phyloP scores from a whole-genome alignment of 192 early-diverging fungal genomes.

The Helicostylum pulchrum region DNA sequence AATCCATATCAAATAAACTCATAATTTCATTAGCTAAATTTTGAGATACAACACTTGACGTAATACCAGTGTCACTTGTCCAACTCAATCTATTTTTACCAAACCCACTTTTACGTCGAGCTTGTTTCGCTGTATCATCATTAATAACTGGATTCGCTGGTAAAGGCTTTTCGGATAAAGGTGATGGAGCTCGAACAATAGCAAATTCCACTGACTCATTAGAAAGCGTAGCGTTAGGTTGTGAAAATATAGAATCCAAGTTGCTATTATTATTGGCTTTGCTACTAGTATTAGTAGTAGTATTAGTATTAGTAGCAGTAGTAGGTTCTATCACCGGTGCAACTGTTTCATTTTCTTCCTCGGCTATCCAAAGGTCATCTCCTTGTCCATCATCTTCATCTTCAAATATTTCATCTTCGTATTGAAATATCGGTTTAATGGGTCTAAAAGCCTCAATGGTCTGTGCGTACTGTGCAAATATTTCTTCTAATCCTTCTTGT shows the following conservation, averaged over 20 bases:
- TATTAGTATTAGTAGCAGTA: background rate
- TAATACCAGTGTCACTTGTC: conserved; percentile 29
- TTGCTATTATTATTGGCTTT: too few species aligned
- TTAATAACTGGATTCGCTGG: conserved; percentile 1
- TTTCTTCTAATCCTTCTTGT: conserved; percentile 32
- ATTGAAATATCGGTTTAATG: background rate
- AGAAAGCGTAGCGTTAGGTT: conserved; percentile 19
- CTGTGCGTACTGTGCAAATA: conserved; percentile 32
- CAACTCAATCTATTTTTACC: conserved; percentile 26
- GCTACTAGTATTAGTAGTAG: background rate
- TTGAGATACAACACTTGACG: conserved; percentile 27
- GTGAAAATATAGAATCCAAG: conserved; percentile 2
- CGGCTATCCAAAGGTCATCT: conserved; percentile 9
- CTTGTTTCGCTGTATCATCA: conserved; percentile 9
- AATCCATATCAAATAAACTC: conserved; percentile 42
- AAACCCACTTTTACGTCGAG: conserved; percentile 18
- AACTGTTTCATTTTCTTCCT: background rate
- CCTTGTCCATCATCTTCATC: conserved; percentile 12
- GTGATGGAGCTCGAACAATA: conserved; percentile 4
- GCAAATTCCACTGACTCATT: conserved; percentile 6
- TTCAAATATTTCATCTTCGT: conserved; percentile 14
- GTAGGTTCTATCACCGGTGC: background rate
- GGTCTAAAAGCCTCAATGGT: conserved; percentile 31
- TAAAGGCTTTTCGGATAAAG: conserved; percentile 13
- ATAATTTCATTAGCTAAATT: conserved; percentile 35